A percentile compares a stretch with the other conserved stretches of the same genome.
Conservation (phyloP, 108 stramenopile genomes). For the Phaeodactylum tricornutum region DNA sequence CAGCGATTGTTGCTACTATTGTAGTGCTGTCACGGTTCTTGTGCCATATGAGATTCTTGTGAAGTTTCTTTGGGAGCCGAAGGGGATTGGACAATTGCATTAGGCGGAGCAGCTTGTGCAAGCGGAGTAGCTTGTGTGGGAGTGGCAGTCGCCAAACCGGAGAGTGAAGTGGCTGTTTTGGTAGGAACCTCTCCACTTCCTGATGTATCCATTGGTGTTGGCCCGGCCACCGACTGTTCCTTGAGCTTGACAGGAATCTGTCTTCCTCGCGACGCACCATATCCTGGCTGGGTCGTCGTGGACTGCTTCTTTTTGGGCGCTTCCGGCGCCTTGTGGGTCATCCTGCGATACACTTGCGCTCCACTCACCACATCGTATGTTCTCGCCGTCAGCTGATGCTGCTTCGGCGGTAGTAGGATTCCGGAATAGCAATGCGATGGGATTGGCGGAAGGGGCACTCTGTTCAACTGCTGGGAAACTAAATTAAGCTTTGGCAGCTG, state of each 20-base stretch:
- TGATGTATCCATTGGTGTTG: neutral
- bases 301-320: neutral
- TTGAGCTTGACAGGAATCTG: conserved; percentile 38
- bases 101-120: too few relatives aligned
- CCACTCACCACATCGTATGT: conserved; percentile 80
- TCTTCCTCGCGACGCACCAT: conserved; percentile 39
- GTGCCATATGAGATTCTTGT: too few relatives aligned
- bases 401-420: conserved; percentile 49
- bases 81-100: too few relatives aligned
- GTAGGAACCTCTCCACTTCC: neutral
- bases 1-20: too few relatives aligned
- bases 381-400: conserved; percentile 54
- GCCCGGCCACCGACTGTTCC: neutral
- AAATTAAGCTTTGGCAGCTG: conserved; percentile 48
- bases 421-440: conserved; percentile 67
- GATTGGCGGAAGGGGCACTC: conserved; percentile 60
- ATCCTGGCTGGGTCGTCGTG: conserved; percentile 5
- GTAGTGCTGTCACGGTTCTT: too few relatives aligned
- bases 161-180: neutral
- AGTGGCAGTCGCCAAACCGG: too few relatives aligned
- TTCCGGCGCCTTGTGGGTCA: conserved; percentile 26
- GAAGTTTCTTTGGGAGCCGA: too few relatives aligned
- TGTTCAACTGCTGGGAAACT: conserved; percentile 50
- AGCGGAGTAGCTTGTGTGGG: too few relatives aligned
- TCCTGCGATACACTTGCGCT: conserved; percentile 38